phyloP scores from a whole-genome alignment of 2,329 filamentous ascomycete genomes.

The Aspergillus carbonarius region DNA sequence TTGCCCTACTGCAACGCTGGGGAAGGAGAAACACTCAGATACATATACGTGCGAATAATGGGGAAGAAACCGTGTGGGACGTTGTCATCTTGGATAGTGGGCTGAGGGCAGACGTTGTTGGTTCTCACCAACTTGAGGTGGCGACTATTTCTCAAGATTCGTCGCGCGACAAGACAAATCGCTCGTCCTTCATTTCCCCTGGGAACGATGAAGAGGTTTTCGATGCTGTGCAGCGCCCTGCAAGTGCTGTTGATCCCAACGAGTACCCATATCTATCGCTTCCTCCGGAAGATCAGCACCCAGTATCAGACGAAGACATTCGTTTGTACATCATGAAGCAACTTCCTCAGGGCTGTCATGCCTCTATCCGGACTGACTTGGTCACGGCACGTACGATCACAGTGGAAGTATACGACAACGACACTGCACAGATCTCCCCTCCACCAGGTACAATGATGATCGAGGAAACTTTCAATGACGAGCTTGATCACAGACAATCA shows the following conservation, averaged over 20 bases:
- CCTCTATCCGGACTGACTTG: constrained; percentile 44
- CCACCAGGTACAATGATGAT: constrained; percentile 49
- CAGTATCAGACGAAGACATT: constrained; percentile 47
- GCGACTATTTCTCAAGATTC: constrained; percentile 43
- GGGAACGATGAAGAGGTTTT: constrained; percentile 38
- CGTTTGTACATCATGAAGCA: constrained; percentile 50
- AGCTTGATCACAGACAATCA: constrained; percentile 37
- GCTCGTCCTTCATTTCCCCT: constrained; percentile 51
- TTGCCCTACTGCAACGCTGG: constrained; percentile 49
- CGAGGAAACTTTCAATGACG: constrained; percentile 49
- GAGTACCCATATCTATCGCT: constrained; percentile 31
- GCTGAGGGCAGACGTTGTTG: constrained; percentile 47
- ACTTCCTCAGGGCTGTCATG: constrained; percentile 42
- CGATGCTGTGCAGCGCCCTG: constrained; percentile 39
- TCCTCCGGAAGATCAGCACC: constrained; percentile 37
- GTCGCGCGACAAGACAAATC: constrained; percentile 48
- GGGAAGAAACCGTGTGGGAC: constrained; percentile 49
- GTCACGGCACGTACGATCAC: constrained; percentile 48
- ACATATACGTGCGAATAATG: constrained; percentile 40
- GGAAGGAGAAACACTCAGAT: constrained; percentile 46
- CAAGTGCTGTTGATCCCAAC: constrained; percentile 24
- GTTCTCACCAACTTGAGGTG: constrained; percentile 39
- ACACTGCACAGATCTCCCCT: constrained; percentile 42
- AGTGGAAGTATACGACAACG: constrained; percentile 47
- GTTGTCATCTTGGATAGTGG: constrained; percentile 50